Evolutionary conservation across 352 stramenopile species (phyloP).

Genomic region (Phytophthora meadii): DNA sequence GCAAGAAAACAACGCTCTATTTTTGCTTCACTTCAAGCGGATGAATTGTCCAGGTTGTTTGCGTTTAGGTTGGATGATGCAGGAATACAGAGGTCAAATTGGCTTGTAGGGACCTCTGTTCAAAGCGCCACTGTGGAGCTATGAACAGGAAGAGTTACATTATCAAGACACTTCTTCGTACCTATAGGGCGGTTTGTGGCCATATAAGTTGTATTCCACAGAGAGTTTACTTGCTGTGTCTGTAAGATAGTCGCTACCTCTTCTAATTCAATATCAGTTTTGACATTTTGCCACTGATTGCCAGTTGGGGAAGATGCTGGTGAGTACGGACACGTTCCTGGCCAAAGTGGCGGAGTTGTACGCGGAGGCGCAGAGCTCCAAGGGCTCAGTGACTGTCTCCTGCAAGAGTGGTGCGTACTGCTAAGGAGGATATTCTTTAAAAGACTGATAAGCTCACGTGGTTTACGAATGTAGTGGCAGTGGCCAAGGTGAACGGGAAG

Average conservation of each 20-base stretch:
- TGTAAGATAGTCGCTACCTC: constrained; percentile 22
- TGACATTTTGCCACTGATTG: constrained; percentile 10
- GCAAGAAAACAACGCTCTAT: constrained; percentile 10
- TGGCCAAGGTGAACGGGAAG: constrained; percentile 45
- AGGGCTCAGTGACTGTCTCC: constrained; percentile 63
- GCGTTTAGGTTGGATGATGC: background rate
- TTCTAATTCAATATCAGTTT: constrained; percentile 28
- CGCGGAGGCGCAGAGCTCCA: constrained; percentile 40
- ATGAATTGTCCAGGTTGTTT: background rate
- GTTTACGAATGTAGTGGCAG: constrained; percentile 33
- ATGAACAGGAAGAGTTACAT: background rate
- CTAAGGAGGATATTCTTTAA: background rate
- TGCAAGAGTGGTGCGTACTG: constrained; percentile 73
- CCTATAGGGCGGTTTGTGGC: too few relatives aligned
- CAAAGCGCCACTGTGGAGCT: background rate
- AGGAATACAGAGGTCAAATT: background rate
- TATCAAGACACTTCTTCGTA: too few relatives aligned
- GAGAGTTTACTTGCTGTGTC: too few relatives aligned
- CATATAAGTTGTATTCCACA: too few relatives aligned
- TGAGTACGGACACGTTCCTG: constrained; percentile 72
- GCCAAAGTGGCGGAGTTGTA: constrained; percentile 68
- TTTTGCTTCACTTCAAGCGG: constrained; percentile 20
- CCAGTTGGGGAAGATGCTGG: constrained; percentile 52
- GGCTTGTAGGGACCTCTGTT: background rate
- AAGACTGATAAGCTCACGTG: constrained; percentile 3